These are phyloP conservation scores for Phytophthora fragariae DNA, from an alignment of 352 stramenopile genomes.

Conservation along the genomic window DNA sequence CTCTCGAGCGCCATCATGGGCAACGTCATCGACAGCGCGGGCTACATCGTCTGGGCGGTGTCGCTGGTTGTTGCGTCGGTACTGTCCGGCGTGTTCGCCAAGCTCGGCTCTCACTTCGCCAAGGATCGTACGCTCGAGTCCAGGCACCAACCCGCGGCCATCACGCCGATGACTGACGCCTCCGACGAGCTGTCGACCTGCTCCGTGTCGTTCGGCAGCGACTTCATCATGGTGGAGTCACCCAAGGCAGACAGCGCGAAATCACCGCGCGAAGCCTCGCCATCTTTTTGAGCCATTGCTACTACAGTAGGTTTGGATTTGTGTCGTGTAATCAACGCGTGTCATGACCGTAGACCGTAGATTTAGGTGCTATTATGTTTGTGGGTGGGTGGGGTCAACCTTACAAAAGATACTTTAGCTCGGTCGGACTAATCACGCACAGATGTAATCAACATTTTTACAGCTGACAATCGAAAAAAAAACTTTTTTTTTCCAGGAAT, in stretches of 20 bases:
- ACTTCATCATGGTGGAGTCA: conserved; percentile 34
- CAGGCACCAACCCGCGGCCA: conserved; percentile 28
- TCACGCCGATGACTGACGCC: conserved; percentile 15
- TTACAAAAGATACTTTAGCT: neutral
- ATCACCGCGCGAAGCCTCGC: neutral
- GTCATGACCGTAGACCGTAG: conserved; percentile 6
- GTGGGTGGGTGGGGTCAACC: neutral
- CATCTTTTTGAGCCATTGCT: conserved; percentile 14
- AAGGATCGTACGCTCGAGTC: conserved; percentile 37
- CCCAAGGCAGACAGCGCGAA: conserved; percentile 7
- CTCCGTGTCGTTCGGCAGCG: conserved; percentile 23
- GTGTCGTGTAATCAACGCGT: conserved; percentile 18
- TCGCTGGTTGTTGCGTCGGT: conserved; percentile 71
- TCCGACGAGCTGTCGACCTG: conserved; percentile 24
- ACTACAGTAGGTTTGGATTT: conserved; percentile 11
- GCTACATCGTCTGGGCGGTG: conserved; percentile 64
- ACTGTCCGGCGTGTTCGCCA: conserved; percentile 64
- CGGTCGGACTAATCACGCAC: neutral
- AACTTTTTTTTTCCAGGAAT: neutral
- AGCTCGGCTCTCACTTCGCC: conserved; percentile 66
- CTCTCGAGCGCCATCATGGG: conserved; percentile 75
- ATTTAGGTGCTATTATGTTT: neutral
- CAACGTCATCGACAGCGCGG: conserved; percentile 57
- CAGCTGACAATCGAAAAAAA: neutral
- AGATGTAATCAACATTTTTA: neutral